Conservation (phyloP, 495 filamentous ascomycete genomes). For the Penicillium subrubescens region DNA sequence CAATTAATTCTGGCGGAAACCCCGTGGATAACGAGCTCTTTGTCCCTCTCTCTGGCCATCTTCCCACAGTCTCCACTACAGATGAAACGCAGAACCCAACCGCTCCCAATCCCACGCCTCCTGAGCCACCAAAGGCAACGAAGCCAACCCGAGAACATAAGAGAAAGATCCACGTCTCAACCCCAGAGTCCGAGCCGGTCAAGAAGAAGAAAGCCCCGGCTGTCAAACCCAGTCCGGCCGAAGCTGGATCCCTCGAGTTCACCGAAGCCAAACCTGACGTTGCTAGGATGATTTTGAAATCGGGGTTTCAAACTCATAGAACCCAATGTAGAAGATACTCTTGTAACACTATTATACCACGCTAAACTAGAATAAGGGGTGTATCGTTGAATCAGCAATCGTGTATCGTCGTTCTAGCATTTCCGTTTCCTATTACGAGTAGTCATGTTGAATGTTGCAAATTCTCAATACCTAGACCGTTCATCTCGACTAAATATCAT, state of each 20-base stretch:
- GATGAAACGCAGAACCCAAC: no score
- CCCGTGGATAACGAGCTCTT: not conserved
- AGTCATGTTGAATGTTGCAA: no score
- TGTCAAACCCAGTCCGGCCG: not conserved
- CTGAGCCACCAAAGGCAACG: not conserved
- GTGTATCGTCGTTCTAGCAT: no score
- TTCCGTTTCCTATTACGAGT: no score
- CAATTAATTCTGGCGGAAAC: not conserved
- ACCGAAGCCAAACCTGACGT: not conserved
- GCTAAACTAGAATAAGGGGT: no score
- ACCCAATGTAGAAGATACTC: no score
- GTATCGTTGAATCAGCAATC: no score
- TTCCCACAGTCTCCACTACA: not conserved
- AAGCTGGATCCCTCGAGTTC: not conserved
- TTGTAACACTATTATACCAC: no score
- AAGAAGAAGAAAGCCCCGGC: not conserved
- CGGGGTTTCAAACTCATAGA: no score
- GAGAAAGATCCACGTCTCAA: not conserved
- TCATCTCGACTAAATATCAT: no score
- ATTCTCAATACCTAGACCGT: no score
- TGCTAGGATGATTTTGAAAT: not conserved
- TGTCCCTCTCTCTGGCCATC: not conserved
- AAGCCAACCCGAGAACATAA: not conserved
- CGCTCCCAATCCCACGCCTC: no score
- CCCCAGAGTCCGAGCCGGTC: not conserved